phyloP scores from a whole-genome alignment of 1,139 yeast genomes.

The Suhomyces chickasaworum region DNA sequence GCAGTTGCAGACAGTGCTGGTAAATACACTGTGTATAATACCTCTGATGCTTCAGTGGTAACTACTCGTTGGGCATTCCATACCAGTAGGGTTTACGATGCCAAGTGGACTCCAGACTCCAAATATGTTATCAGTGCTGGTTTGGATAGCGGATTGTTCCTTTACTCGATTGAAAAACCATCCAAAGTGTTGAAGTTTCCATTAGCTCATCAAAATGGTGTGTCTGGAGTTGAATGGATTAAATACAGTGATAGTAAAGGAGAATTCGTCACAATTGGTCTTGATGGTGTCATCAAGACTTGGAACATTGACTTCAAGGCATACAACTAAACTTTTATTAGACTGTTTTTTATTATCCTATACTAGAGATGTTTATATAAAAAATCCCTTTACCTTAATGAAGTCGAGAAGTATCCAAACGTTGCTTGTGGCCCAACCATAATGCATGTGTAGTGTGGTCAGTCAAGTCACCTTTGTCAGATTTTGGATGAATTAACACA shows the following conservation, averaged over 20 bases:
- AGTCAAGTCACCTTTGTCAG: constrained; percentile 38
- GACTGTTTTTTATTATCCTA: neutral
- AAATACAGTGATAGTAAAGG: constrained; percentile 34
- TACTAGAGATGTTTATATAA: neutral
- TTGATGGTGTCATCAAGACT: constrained; percentile 76
- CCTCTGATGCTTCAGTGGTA: constrained; percentile 55
- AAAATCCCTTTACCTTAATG: neutral
- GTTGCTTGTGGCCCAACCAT: constrained; percentile 52
- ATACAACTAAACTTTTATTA: constrained; percentile 10
- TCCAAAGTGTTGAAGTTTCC: constrained; percentile 70
- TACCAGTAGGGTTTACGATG: constrained; percentile 73
- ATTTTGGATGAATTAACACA: constrained; percentile 57
- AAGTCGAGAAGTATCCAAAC: constrained; percentile 17
- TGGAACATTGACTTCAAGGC: constrained; percentile 57
- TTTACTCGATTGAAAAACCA: constrained; percentile 80
- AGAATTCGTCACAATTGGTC: constrained; percentile 67
- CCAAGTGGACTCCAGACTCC: constrained; percentile 78
- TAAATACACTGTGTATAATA: constrained; percentile 70
- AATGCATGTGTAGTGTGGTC: constrained; percentile 57
- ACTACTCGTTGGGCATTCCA: constrained; percentile 97
- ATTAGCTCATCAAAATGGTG: constrained; percentile 90
- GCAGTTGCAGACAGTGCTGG: constrained; percentile 92
- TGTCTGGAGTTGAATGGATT: constrained; percentile 72
- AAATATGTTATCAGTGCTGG: constrained; percentile 77
- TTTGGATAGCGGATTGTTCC: constrained; percentile 75